A percentile compares a stretch with the other conserved stretches of the same genome.
phyloP scores from a whole-genome alignment of 2,329 filamentous ascomycete species.

The Xylaria sp. region DNA sequence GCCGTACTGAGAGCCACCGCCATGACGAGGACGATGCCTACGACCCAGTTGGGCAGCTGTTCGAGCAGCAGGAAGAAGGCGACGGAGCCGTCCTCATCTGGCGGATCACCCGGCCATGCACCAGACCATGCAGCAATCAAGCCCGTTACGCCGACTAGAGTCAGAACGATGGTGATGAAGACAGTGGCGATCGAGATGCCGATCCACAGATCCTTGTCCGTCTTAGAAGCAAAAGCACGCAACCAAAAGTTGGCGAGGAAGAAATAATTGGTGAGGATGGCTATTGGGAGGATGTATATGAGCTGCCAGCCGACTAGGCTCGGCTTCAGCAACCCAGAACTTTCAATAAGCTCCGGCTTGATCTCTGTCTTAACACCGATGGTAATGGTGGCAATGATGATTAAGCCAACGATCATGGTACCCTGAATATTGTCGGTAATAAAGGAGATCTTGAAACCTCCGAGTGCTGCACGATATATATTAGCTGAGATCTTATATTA shows the following conservation, averaged over 20 bases:
- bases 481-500: slow-evolving; percentile 31
- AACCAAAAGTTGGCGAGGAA: slow-evolving; percentile 89
- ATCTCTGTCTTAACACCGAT: slow-evolving; percentile 80
- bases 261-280: slow-evolving; percentile 86
- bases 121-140: slow-evolving; percentile 83
- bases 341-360: slow-evolving; percentile 72
- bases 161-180: slow-evolving; percentile 74
- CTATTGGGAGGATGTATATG: slow-evolving; percentile 84
- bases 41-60: slow-evolving; percentile 80
- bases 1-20: slow-evolving; percentile 79
- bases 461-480: slow-evolving; percentile 66
- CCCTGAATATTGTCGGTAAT: slow-evolving; percentile 86
- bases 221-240: slow-evolving; percentile 82
- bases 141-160: slow-evolving; percentile 77
- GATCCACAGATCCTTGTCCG: slow-evolving; percentile 80
- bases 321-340: slow-evolving; percentile 75
- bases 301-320: slow-evolving; percentile 85
- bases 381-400: slow-evolving; percentile 81
- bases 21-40: slow-evolving; percentile 85
- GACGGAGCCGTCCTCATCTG: slow-evolving; percentile 69
- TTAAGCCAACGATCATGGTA: slow-evolving; percentile 78
- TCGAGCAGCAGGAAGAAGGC: slow-evolving; percentile 81
- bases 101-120: slow-evolving; percentile 71
- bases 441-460: slow-evolving; percentile 86
- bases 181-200: slow-evolving; percentile 76